Base-by-base conservation (phyloP, 1,139 yeast genomes). In the Nadsonia commutata region DNA sequence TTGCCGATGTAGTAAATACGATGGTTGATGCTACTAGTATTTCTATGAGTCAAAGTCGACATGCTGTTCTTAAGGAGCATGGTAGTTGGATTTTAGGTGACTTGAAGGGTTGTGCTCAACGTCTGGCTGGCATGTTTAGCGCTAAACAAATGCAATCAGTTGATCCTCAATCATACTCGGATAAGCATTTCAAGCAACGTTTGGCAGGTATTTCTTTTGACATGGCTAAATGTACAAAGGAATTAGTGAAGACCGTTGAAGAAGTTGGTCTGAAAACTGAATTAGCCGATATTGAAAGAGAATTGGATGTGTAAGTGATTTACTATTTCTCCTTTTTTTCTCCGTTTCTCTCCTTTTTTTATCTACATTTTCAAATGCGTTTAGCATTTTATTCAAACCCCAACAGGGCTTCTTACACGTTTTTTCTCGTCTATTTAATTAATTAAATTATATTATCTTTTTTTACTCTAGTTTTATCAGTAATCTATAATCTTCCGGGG, bases 161-260 rank as follows among this genome's bases (percentile, higher is more conserved):
- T 48, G 71, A 68, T 41, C 85, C 78, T 50, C 67, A 62, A 7
- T 50, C 53, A 31, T 78, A 73, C 58, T 95, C 96, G 3, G 94
- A 86, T 58, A 83, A 88, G 59, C 82, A 82, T 51, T 80, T 85
- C 66, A 82, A 80, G 62, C 97, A 88, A 63, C 74, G 96, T 52
- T 73, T 90, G 51, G 97, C 97, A 0, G 97, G 96, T 2, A 81
- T 86, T 50, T 86, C 95, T 19, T 90, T 86, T 64, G 97, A 90
- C 59, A 84, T 88, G 66, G 96, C 96, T 40, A 85, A 90, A 62
- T 82, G 94, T 60, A 88, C 96, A 11, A 88, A 88, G 60, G 97
- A 88, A 61, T 72, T 88, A 58, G 97, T 88, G 31, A 88, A 86
- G 66, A 82, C 95, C 1, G 95, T 88, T 5, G 97, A 88, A 60